Evolutionary conservation across 179 eudicot genomes (phyloP), one percentile per base, ranked within the genome.

Genomic region (Silene coronaria): DNA sequence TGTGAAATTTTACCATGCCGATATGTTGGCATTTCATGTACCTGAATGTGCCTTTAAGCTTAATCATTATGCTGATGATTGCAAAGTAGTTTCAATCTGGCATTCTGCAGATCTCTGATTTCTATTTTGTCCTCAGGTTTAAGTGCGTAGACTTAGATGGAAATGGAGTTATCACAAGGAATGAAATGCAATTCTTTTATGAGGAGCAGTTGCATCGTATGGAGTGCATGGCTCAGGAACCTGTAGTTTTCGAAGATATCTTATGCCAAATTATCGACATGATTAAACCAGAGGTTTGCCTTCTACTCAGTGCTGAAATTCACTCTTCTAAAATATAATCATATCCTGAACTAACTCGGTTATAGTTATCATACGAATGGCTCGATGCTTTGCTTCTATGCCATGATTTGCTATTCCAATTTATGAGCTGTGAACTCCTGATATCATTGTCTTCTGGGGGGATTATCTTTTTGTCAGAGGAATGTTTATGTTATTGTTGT

Each of bases 161-260:
- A 64, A 95, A 95, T 84, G 97, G 96, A 62, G 67, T 94, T 71
- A 65, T 94, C 70, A 89, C 98, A 17, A 85, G 96, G 76, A 92
- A 94, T 34, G 97, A 94, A 86, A 85, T 94, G 95, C 98, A 89
- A 75, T 94, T 92, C 82, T 94, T 90, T 76, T 94, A 94, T 7
- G 98, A 92, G 82, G 98, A 94, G 89, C 98, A 94, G 87, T 82
- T 94, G 87, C 98, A 92, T 81, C 86, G 98, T 71, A 94, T 94
- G 97, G 98, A 94, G 78, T 94, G 97, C 84, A 94, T 94, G 97
- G 96, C 95, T 74, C 98, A 94, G 79, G 98, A 94, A 80, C 96
- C 98, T 68, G 97, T 92, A 64, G 91, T 89, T 51, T 94, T 92
- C 87, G 98, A 94, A 89, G 98, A 94, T 83, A 89, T 94, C 69